Percentiles rank a stretch among this genome's conserved stretches.
phyloP scores from a whole-genome alignment of 2,329 filamentous ascomycete species.

The Colletotrichum cereale region DNA sequence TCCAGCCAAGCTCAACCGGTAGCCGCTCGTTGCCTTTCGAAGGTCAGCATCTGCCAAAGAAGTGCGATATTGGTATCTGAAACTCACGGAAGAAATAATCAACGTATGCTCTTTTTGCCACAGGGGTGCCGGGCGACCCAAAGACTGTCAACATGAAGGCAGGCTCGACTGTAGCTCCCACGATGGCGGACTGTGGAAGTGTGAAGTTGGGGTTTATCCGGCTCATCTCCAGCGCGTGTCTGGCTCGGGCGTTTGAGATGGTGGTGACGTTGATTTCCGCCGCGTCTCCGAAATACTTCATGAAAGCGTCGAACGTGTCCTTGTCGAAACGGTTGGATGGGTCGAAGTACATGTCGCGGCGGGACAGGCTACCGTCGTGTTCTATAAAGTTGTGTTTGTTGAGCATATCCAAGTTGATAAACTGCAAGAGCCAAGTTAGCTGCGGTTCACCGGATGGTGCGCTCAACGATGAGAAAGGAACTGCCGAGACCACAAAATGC shows the following conservation, averaged over 20 bases:
- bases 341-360: constrained; percentile 63
- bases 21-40: constrained; percentile 26
- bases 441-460: constrained; percentile 35
- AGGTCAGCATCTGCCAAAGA: not conserved
- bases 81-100: constrained; percentile 61
- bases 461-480: not conserved
- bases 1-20: constrained; percentile 31
- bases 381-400: constrained; percentile 62
- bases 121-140: constrained; percentile 55
- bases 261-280: constrained; percentile 53
- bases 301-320: constrained; percentile 60
- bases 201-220: constrained; percentile 62
- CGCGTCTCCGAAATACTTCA: constrained; percentile 57
- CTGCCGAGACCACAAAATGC: not conserved
- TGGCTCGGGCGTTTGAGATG: constrained; percentile 57
- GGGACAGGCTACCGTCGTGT: constrained; percentile 62
- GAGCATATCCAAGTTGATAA: constrained; percentile 51
- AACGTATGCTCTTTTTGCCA: constrained; percentile 54
- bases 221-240: constrained; percentile 57
- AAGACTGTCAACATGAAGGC: constrained; percentile 63
- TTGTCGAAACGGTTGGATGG: constrained; percentile 66
- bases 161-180: constrained; percentile 63
- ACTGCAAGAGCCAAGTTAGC: not conserved
- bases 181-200: constrained; percentile 55
- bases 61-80: rapidly evolving